These are phyloP conservation scores for Yarrowia sp. DNA, from an alignment of 805 yeast genomes.

Conservation along the genomic window DNA sequence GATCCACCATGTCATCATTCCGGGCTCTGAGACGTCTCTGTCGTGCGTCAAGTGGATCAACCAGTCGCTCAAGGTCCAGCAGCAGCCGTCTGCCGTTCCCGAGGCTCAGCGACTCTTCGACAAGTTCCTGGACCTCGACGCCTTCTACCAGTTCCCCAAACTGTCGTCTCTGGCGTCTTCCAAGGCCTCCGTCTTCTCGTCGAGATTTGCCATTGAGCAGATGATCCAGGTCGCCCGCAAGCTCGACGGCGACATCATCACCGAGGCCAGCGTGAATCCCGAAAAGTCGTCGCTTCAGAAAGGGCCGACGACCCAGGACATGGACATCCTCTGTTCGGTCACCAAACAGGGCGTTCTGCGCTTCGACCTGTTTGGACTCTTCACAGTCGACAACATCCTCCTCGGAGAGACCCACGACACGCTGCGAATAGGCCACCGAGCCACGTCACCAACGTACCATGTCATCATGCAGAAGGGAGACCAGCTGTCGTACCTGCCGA, in stretches of 20 bases:
- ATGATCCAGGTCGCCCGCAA: slow-evolving; percentile 22
- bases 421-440: slow-evolving; percentile 10
- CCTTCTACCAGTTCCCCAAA: slow-evolving; percentile 31
- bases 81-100: slow-evolving; percentile 32
- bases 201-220: slow-evolving; percentile 18
- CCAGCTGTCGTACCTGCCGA: slow-evolving; percentile 19
- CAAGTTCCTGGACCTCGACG: slow-evolving; percentile 32
- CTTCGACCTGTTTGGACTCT: slow-evolving; percentile 7
- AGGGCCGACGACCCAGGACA: neutral
- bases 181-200: slow-evolving; percentile 8
- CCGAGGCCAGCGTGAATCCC: neutral
- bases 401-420: neutral
- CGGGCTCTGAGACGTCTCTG: slow-evolving; percentile 11
- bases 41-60: slow-evolving; percentile 41
- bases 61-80: slow-evolving; percentile 39
- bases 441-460: neutral
- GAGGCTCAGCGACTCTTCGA: slow-evolving; percentile 36
- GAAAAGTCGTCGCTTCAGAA: neutral
- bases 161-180: slow-evolving; percentile 24
- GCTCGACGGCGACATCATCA: slow-evolving; percentile 2
- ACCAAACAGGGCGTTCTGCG: neutral
- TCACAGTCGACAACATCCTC: slow-evolving; percentile 6
- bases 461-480: slow-evolving; percentile 15
- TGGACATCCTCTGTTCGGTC: slow-evolving; percentile 3
- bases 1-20: slow-evolving; percentile 32